These are phyloP conservation scores for Wickerhamiella cacticola DNA, from an alignment of 805 yeast species.

Conservation along the genomic window DNA sequence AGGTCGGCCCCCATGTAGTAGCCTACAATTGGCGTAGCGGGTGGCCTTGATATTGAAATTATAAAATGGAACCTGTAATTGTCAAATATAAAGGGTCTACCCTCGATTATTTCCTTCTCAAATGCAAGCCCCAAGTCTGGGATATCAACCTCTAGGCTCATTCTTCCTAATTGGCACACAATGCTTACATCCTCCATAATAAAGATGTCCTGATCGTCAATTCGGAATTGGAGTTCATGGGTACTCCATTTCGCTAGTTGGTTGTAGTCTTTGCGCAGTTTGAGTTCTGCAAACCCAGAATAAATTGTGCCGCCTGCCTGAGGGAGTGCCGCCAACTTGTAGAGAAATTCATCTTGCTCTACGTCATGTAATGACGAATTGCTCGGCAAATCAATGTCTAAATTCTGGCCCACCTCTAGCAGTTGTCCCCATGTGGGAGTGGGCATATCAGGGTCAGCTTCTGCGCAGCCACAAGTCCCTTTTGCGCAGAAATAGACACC, in stretches of 20 bases:
- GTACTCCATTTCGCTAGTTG: neutral
- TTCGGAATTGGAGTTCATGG: neutral
- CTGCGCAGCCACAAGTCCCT: neutral
- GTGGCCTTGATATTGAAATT: neutral
- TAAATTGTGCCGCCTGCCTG: neutral
- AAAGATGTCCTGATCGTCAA: neutral
- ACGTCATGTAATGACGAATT: too few species aligned
- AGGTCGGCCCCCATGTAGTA: neutral
- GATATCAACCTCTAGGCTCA: neutral
- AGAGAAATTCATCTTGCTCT: neutral
- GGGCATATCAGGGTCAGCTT: neutral
- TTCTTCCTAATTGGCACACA: neutral
- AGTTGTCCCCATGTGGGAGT: neutral
- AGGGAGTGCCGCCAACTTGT: neutral
- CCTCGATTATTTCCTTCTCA: neutral
- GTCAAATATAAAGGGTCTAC: neutral
- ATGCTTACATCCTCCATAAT: neutral
- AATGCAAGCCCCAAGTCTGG: neutral
- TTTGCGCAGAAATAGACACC: neutral
- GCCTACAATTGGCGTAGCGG: neutral
- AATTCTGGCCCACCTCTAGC: neutral
- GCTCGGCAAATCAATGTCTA: too few species aligned
- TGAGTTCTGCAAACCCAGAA: neutral
- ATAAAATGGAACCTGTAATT: neutral
- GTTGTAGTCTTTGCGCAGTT: neutral